These are phyloP conservation scores for Stramenopiles sp. DNA, from an alignment of 352 stramenopile species.

Conservation along the genomic window DNA sequence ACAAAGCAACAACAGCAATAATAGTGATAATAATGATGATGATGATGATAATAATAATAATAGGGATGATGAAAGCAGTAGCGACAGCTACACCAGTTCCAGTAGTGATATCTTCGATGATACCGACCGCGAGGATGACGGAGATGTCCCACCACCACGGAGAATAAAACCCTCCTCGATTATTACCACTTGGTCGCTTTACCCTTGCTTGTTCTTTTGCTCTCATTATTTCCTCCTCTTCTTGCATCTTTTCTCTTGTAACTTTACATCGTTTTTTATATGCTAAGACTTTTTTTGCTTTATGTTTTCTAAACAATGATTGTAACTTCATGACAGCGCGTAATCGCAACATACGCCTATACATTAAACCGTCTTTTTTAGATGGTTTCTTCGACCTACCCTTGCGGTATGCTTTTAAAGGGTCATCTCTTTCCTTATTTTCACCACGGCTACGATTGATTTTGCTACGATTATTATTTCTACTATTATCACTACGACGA, in stretches of 20 bases:
- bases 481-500: not conserved
- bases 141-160: no score
- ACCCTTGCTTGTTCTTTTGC: not conserved
- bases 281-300: not conserved
- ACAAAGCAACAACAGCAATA: no score
- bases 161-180: constrained; percentile 4
- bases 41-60: no score
- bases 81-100: no score
- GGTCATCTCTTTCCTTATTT: not conserved
- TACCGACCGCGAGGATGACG: no score
- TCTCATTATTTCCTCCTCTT: not conserved
- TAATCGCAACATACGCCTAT: not conserved
- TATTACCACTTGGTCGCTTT: not conserved
- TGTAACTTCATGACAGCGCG: not conserved
- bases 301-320: not conserved
- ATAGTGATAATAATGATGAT: no score
- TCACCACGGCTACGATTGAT: not conserved
- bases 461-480: not conserved
- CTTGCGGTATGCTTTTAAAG: not conserved
- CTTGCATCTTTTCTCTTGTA: not conserved
- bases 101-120: no score
- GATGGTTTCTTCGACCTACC: not conserved
- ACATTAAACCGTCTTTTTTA: not conserved
- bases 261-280: not conserved
- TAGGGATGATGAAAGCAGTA: no score